Evolutionary conservation across 2,329 filamentous ascomycete species (phyloP).

Genomic region (Neoscytalidium dimidiatum): DNA sequence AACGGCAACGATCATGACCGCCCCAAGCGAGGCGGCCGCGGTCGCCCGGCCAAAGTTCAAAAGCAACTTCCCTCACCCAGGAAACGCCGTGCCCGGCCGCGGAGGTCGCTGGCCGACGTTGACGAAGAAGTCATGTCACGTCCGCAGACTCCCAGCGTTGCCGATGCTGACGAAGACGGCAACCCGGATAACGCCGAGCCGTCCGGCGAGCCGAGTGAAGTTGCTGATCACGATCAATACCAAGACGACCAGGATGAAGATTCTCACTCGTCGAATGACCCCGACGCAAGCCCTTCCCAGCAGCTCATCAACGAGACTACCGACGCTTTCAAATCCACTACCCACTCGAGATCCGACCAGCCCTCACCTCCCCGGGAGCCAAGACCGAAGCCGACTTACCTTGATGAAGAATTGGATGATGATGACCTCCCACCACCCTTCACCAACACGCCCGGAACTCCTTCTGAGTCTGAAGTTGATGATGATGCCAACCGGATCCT

Average conservation of each 20-base stretch:
- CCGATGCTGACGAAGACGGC: constrained; percentile 31
- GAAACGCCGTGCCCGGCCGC: constrained; percentile 35
- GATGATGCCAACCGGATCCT: constrained; percentile 45
- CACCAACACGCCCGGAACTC: constrained; percentile 30
- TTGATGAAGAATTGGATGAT: constrained; percentile 17
- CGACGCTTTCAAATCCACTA: not conserved
- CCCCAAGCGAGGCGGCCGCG: constrained; percentile 18
- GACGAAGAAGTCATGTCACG: constrained; percentile 38
- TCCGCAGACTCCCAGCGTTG: constrained; percentile 32
- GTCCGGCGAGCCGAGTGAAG: constrained; percentile 17
- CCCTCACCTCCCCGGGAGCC: constrained; percentile 4
- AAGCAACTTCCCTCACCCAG: constrained; percentile 27
- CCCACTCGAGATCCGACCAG: not conserved
- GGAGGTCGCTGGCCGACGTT: constrained; percentile 36
- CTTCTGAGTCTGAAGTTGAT: constrained; percentile 37
- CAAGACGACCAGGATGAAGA: constrained; percentile 20
- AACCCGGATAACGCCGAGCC: constrained; percentile 25
- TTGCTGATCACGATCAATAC: constrained; percentile 21
- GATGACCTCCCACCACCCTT: constrained; percentile 39
- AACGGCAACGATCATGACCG: constrained; percentile 18
- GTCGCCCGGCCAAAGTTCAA: constrained; percentile 21
- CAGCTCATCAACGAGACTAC: constrained; percentile 10
- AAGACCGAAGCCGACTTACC: constrained; percentile 7
- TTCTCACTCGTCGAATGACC: not conserved
- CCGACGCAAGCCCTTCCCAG: constrained; percentile 19